phyloP scores from a whole-genome alignment of 1,139 yeast genomes.

The Yarrowia galli region DNA sequence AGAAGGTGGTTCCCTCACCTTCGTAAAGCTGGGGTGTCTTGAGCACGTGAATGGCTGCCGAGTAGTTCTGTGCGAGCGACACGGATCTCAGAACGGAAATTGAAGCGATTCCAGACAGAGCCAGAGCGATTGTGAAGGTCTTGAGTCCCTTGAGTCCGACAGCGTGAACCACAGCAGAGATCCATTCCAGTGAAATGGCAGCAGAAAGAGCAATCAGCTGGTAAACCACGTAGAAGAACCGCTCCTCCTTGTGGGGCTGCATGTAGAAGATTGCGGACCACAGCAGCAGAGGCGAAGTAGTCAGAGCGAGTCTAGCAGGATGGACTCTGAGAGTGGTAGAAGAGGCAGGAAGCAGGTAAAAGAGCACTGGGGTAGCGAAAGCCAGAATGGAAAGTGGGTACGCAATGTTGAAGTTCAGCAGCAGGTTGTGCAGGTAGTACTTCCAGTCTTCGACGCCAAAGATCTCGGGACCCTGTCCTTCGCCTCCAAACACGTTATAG shows the following conservation, averaged over 20 bases:
- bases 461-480: constrained; percentile 79
- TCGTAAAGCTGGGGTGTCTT: constrained; percentile 40
- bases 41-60: constrained; percentile 52
- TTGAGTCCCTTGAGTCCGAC: constrained; percentile 11
- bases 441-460: constrained; percentile 88
- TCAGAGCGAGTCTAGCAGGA: constrained; percentile 39
- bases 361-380: constrained; percentile 45
- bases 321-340: constrained; percentile 39
- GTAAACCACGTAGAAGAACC: constrained; percentile 87
- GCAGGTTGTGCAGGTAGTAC: constrained; percentile 73
- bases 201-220: constrained; percentile 71
- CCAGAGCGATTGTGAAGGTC: constrained; percentile 21
- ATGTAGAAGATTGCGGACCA: constrained; percentile 73
- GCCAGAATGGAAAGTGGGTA: constrained; percentile 59
- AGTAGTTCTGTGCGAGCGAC: constrained; percentile 50
- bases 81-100: constrained; percentile 48
- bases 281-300: constrained; percentile 58
- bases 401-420: constrained; percentile 73
- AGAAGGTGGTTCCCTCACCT: constrained; percentile 59
- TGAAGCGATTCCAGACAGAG: constrained; percentile 40
- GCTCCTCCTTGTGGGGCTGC: constrained; percentile 94
- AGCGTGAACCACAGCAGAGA: constrained; percentile 13
- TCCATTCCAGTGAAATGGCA: constrained; percentile 55
- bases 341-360: constrained; percentile 36
- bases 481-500: constrained; percentile 82